Base-by-base conservation (phyloP, 345 rosid genomes). In the Citrus glauca region DNA sequence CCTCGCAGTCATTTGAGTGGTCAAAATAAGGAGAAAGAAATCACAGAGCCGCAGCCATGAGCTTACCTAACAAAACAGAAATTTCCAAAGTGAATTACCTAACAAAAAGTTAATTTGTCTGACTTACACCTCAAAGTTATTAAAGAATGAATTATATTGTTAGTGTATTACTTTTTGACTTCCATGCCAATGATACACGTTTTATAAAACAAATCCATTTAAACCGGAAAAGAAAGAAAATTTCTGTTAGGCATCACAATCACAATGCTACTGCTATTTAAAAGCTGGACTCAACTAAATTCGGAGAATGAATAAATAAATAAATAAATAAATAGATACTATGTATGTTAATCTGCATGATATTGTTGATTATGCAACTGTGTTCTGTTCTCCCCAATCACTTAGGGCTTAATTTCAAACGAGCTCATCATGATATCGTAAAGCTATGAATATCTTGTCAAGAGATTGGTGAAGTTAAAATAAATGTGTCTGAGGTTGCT, bases 91-190 rank as follows among this genome's bases (percentile, higher is more conserved):
- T 69, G 70, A 74, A 30, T 45, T 9, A 22, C 63, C 20, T 24
- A 60, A 33, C 61, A 69, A 27, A 68, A 72, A 72, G 76, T 45
- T 45, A 24, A 10, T 38, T 19, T 16, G 66, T 24, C 55, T 30
- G n/a, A 22, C 28, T 37, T 11, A 6, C 69, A 66, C 16, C 35
- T 24, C 50, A 65, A 72, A 67, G 78, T 53, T 45, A 48, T 74
- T 53, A 33, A 79, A 40, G 48, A 68, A 66, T 69, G 48, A 64
- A 71, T 69, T 60, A 24, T 50, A 69, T 25, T 68, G 61, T 73
- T 37, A 73, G 64, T 53, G 14, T 24, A 0, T 27, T 59, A 53
- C 76, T 53, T 75, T 80, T 74, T 74, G 71, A 80, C 75, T 69
- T 72, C 27, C 63, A 16, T 14, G 25, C 72, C 78, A 66, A 45